Base-by-base conservation (phyloP, 129 eudicot species). In the Ambrosia trifida region DNA sequence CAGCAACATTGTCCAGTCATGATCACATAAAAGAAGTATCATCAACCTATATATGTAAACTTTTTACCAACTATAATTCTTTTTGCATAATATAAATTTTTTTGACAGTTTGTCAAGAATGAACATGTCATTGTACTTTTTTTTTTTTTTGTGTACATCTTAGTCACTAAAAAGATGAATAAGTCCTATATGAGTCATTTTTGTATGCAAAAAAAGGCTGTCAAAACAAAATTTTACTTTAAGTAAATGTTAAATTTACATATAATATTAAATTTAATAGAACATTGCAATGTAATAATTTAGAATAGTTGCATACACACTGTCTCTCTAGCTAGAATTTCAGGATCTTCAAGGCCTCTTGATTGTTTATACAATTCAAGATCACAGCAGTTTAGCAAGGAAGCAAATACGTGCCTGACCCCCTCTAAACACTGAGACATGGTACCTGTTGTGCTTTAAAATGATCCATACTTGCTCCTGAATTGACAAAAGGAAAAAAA, bases 251-350 rank as follows among this genome's bases (percentile, higher is more conserved):
- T 12, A 47, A 47, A 47, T 47, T 47, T n/a, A 51, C 13, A 40
- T 40, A 7, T 40, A 40, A 40, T 1, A 40, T 40, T 36, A 36
- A 40, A 40, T 40, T 40, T 40, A 40, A 40, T 7, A 40, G 44
- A 33, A 68, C 31, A 50, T 43, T 31, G 20, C 35, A 33, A 33
- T 60, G 45, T 14, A 4, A 14, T 33, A 60, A 33, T 28, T 14
- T 6, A 66, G 16, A 72, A 30, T 30, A 33, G 41, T 71, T 35
- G 83, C 91, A 70, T 83, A 86, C 88, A 86, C 30, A 86, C 84
- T 72, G 91, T 86, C 78, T 81, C 92, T 68, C 92, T 83, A 1
- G 92, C 86, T 75, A 87, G 86, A 68, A 78, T 72, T 79, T 87
- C 92, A 41, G 92, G 92, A 75, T 83, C 77, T 46, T 59, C 70